These are phyloP conservation scores for Colletotrichum sp. DNA, from an alignment of 2,329 filamentous ascomycete genomes.

Conservation along the genomic window DNA sequence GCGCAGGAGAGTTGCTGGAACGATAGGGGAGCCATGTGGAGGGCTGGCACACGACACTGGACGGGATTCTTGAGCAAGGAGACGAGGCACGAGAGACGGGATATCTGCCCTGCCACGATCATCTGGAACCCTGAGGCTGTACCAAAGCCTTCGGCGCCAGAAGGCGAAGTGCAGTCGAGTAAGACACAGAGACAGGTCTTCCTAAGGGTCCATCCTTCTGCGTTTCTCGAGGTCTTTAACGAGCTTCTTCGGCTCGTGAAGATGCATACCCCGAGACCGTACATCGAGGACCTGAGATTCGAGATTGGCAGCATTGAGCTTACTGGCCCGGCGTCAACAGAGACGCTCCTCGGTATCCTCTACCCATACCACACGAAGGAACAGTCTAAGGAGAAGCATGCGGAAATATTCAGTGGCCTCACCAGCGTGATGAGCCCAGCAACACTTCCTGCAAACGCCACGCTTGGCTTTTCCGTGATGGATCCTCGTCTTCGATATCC, in stretches of 20 bases:
- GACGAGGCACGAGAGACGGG: conserved; percentile 53
- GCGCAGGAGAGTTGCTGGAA: conserved; percentile 66
- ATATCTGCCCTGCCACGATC: conserved; percentile 75
- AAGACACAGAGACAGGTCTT: conserved; percentile 56
- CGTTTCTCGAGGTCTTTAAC: conserved; percentile 73
- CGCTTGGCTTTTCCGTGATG: conserved; percentile 74
- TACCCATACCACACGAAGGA: conserved; percentile 49
- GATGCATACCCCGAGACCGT: conserved; percentile 64
- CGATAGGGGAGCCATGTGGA: conserved; percentile 73
- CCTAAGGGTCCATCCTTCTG: conserved; percentile 82
- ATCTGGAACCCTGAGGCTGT: conserved; percentile 69
- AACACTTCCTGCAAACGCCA: conserved; percentile 69
- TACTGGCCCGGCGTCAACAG: conserved; percentile 75
- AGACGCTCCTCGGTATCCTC: conserved; percentile 75
- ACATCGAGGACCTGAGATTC: conserved; percentile 72
- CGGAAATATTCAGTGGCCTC: conserved; percentile 55
- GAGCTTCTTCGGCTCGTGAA: conserved; percentile 63
- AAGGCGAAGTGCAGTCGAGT: conserved; percentile 19
- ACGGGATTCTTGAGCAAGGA: conserved; percentile 57
- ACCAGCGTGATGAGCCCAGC: conserved; percentile 69
- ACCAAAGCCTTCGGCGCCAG: conserved; percentile 21
- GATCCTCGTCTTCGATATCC: conserved; percentile 86
- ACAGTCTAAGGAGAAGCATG: conserved; percentile 43
- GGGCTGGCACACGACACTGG: conserved; percentile 55
- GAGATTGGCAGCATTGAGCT: conserved; percentile 67